Evolutionary conservation across 2,329 filamentous ascomycete genomes (phyloP), one percentile per base, ranked within the genome.

Genomic region (Dothiorella sarmentorum): DNA sequence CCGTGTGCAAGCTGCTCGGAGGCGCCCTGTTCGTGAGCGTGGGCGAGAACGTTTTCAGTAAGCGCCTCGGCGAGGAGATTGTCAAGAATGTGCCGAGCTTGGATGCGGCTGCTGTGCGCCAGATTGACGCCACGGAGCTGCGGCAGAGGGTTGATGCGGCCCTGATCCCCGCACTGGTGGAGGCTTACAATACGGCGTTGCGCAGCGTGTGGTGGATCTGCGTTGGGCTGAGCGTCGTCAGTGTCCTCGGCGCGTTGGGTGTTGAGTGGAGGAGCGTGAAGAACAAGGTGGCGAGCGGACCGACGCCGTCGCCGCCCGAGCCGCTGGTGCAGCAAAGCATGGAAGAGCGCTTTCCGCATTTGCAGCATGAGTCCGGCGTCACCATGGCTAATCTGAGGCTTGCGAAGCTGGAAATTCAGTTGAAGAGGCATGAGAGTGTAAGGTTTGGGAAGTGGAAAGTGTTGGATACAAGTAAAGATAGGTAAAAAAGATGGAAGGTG

Each of bases 1-100:
- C 80, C 61, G 87, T 76, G 62, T 59, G 58, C 7, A 72, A 76
- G 59, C 69, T 67, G 1, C 65, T 76, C 10, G 73, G 75, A 20
- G 73, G 72, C 18, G 67, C 73, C 2, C 60, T 76, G 13, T 71
- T 74, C 62, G 65, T 76, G 35, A 69, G 69, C 1, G 72, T 74
- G 13, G 74, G 65, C 1, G 71, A 76, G 59, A 76, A 74, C 62
- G 67, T 76, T 18, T 71, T 75, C 63, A 69, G 66, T 29, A 74
- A 73, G 61, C 61, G 66, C 26, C 68, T 76, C 0, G 63, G 74
- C 27, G 57, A 61, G 10, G 66, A 69, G 20, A 22, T 68, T 13
- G 58, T 57, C 15, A 49, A 38, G 2, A 63, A 64, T 2, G 72
- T 74, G 1, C 68, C 65, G 24, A 59, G 78, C 5, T 63, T 73